Evolutionary conservation across 2,329 filamentous ascomycete genomes (phyloP).

Genomic region (Colletotrichum sp.): DNA sequence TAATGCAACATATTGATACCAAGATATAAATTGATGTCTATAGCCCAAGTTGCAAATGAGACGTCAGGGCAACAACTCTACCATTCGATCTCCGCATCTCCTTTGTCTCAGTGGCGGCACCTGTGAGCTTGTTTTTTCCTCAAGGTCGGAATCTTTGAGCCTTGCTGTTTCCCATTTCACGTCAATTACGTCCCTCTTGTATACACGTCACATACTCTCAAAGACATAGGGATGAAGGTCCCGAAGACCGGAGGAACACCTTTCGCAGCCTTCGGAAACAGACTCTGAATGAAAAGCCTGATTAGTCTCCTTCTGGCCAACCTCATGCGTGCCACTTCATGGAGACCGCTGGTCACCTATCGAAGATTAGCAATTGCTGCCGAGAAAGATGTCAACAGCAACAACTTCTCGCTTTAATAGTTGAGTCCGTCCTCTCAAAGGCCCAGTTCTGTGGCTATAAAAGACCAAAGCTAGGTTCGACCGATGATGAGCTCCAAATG

Average conservation of each 20-base stretch:
- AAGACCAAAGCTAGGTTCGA: neutral
- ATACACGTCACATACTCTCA: neutral
- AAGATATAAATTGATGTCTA: neutral
- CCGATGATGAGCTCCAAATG: neutral
- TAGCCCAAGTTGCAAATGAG: neutral
- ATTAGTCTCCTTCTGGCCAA: neutral
- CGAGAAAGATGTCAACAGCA: neutral
- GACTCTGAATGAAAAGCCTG: neutral
- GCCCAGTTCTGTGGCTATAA: neutral
- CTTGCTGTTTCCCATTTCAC: neutral
- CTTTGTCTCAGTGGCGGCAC: neutral
- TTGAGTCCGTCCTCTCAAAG: neutral
- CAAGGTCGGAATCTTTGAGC: neutral
- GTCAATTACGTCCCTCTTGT: neutral
- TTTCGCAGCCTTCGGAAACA: neutral
- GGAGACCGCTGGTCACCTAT: neutral
- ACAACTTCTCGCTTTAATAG: too few species aligned
- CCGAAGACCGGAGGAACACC: neutral
- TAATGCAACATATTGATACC: neutral
- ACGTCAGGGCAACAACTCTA: neutral
- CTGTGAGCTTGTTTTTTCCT: neutral
- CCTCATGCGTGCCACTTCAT: neutral
- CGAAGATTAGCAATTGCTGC: neutral
- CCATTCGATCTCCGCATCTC: too few species aligned
- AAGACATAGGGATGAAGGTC: neutral